Conservation (phyloP, 2,329 filamentous ascomycete genomes). For the Paracoccidioides brasiliensis region DNA sequence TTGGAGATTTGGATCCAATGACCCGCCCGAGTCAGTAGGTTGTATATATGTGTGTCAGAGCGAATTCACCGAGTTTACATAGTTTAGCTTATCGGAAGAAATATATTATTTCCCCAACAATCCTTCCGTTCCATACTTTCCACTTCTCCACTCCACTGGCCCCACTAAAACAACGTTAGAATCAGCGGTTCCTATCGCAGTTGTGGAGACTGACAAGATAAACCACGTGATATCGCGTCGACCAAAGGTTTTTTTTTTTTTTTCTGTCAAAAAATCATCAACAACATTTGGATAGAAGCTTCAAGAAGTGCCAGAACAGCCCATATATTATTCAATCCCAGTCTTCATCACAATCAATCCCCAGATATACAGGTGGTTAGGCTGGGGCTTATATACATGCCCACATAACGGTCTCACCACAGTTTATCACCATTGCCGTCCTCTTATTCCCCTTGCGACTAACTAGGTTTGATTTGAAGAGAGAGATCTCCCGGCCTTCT, state of each 20-base stretch:
- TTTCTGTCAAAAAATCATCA: not conserved
- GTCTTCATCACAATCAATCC: not conserved
- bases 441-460: no score
- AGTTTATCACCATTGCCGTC: not conserved
- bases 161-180: no score
- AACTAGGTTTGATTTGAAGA: no score
- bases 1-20: not conserved
- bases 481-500: not conserved
- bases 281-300: not conserved
- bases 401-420: not conserved
- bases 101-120: no score
- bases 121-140: not conserved
- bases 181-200: not conserved
- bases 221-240: not conserved
- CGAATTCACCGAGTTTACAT: no score
- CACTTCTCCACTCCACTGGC: not conserved
- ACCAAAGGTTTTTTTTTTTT: not conserved
- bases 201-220: slow-evolving; percentile 1
- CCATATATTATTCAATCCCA: no score
- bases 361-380: not conserved
- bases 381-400: not conserved
- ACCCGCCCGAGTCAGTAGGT: no score
- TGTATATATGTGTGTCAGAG: no score
- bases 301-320: not conserved
- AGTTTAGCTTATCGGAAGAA: no score